Evolutionary conservation across 352 stramenopile species (phyloP), one percentile per base, ranked within the genome.

Genomic region (Thalassiosira mediterranea): DNA sequence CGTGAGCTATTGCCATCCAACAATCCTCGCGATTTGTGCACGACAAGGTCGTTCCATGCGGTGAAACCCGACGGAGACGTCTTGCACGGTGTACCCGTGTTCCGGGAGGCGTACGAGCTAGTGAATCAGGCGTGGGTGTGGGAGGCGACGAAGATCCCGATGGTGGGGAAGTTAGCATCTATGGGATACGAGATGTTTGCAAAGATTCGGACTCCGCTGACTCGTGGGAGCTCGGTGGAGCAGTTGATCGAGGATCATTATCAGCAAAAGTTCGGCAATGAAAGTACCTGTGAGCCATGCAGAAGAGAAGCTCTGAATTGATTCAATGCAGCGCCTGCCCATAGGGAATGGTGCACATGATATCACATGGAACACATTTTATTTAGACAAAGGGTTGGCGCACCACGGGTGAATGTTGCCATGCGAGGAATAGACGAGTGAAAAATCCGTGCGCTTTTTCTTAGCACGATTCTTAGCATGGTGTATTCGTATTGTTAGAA

Each of bases 171-270:
- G 29, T 46, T 84, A 37, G 40, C 61, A 1, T 25, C 75, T 17
- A 58, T n/a, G 37, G 71, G 59, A 19, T 84, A 84, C 40, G 46
- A 74, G 26, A 49, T 84, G 11, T 84, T 84, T 78, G 70, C 71
- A 8, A 65, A 37, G 15, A 64, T 80, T 57, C 63, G 76, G 17
- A 84, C 76, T 11, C 8, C 13, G 21, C 28, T 84, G 4, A 84
- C 76, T 1, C 31, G 76, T 42, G 70, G 76, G 34, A 42, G 34
- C 17, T 56, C 23, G 31, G 25, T 84, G n/a, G 62, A 80, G 38
- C 26, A 37, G 28, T 60, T 84, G 44, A 57, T 84, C 4, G 17
- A 78, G 54, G 47, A 56, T 8, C 72, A 84, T 61, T 48, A 68
- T 21, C 23, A 48, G 0, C 73, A 76, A 21, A 72, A 78, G 28